Evolutionary conservation across 2,329 filamentous ascomycete species (phyloP).

Genomic region (Biscogniauxia marginata): DNA sequence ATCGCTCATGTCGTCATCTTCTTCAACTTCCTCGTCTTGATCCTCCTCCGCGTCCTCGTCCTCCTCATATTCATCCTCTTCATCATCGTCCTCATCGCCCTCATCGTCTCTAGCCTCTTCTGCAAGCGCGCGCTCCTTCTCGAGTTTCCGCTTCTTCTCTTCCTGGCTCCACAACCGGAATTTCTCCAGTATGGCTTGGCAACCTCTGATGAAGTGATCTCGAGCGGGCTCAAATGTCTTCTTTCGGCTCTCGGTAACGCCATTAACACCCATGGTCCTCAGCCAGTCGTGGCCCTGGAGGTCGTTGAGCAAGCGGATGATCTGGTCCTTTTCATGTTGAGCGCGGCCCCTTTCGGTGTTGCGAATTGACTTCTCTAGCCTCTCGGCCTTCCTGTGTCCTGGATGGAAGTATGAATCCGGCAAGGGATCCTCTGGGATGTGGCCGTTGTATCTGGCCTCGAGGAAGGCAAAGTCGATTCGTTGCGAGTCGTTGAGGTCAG

Average conservation of each 20-base stretch:
- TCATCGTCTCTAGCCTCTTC: conserved; percentile 49
- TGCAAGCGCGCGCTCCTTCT: conserved; percentile 65
- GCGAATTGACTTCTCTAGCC: conserved; percentile 60
- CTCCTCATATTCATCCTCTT: conserved; percentile 29
- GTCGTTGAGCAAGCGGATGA: conserved; percentile 70
- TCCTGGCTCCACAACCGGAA: conserved; percentile 86
- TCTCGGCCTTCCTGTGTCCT: conserved; percentile 57
- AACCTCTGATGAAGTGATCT: conserved; percentile 79
- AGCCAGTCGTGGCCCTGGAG: conserved; percentile 92
- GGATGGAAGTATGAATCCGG: conserved; percentile 54
- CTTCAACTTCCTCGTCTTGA: conserved; percentile 27
- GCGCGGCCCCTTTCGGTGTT: conserved; percentile 64
- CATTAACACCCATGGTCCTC: conserved; percentile 84
- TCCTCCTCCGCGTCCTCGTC: conserved; percentile 24
- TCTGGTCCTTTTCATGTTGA: conserved; percentile 65
- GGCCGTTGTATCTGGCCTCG: conserved; percentile 44
- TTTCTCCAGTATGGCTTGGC: conserved; percentile 78
- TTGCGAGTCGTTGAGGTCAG: conserved; percentile 55
- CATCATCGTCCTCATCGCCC: conserved; percentile 23
- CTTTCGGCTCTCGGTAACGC: conserved; percentile 79
- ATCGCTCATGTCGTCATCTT: conserved; percentile 29
- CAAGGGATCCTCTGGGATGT: conserved; percentile 51
- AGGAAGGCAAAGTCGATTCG: conserved; percentile 56
- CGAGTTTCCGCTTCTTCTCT: conserved; percentile 77
- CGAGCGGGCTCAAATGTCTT: conserved; percentile 85